These are phyloP conservation scores for Penicillium bovifimosum DNA, from an alignment of 495 filamentous ascomycete genomes.

Conservation along the genomic window DNA sequence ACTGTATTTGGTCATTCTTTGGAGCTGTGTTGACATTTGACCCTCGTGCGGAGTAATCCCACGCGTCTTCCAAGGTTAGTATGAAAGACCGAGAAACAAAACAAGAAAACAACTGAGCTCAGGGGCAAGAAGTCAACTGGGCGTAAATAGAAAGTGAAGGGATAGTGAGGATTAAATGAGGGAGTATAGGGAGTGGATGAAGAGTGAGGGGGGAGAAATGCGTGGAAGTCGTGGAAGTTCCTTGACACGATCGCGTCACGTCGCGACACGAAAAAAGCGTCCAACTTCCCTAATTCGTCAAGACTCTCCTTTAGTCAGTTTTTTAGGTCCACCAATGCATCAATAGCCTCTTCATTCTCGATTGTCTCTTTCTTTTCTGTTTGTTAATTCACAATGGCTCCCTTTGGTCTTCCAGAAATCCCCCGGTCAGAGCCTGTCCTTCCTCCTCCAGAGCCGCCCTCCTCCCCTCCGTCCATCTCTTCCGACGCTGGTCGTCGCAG, in stretches of 20 bases:
- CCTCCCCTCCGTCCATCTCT: conserved; percentile 43
- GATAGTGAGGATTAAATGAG: neutral
- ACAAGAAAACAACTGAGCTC: neutral
- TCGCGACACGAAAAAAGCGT: conserved; percentile 8
- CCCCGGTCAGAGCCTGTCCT: conserved; percentile 42
- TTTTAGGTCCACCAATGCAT: conserved; percentile 20
- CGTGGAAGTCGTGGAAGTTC: neutral
- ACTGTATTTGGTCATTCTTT: neutral
- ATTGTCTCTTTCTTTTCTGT: conserved; percentile 1
- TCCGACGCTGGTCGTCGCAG: conserved; percentile 41
- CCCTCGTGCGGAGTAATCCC: neutral
- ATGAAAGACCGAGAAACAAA: neutral
- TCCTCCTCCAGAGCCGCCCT: conserved; percentile 36
- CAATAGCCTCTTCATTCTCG: neutral
- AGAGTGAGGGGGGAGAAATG: neutral
- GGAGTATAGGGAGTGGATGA: neutral
- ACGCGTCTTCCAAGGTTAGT: neutral
- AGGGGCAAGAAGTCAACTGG: neutral
- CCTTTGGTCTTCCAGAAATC: conserved; percentile 34
- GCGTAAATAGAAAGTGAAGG: neutral
- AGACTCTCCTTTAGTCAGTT: conserved; percentile 20
- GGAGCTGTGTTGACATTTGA: neutral
- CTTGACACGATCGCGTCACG: conserved; percentile 8
- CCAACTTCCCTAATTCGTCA: conserved; percentile 8
- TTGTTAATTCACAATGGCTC: conserved; percentile 33